Evolutionary conservation across 176 grass and related monocot genomes (phyloP).

Genomic region (Hordeum marinum): DNA sequence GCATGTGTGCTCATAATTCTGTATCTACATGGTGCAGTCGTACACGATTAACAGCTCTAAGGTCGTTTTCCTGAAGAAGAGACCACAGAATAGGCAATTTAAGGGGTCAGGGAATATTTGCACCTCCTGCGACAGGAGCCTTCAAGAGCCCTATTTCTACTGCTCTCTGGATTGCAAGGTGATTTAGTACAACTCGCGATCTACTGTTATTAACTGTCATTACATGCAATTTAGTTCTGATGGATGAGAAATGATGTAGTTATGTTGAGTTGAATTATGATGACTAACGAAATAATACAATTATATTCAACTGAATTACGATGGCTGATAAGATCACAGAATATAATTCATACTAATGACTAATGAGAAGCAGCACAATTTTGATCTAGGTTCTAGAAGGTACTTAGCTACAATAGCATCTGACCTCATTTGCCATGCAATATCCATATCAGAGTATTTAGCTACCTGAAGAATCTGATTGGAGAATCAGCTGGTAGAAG

Average conservation of each 20-base stretch:
- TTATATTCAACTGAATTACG: constrained; percentile 16
- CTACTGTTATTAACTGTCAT: constrained; percentile 2
- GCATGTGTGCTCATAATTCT: constrained; percentile 29
- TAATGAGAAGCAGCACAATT: constrained; percentile 21
- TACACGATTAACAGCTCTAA: constrained; percentile 99
- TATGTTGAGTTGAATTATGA: constrained; percentile 21
- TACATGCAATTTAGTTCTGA: not conserved
- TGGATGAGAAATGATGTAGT: not conserved
- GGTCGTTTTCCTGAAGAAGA: constrained; percentile 96
- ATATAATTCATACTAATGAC: constrained; percentile 10
- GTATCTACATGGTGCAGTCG: constrained; percentile 55
- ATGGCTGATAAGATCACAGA: not conserved
- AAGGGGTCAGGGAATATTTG: constrained; percentile 94
- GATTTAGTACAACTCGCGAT: constrained; percentile 18
- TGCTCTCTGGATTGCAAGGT: constrained; percentile 98
- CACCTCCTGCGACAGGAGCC: constrained; percentile 89
- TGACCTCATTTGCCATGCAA: constrained; percentile 16
- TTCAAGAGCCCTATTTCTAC: constrained; percentile 94
- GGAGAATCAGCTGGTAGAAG: not conserved
- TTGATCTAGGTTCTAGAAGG: constrained; percentile 28
- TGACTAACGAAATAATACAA: not conserved
- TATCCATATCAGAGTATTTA: not conserved
- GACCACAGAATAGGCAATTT: constrained; percentile 95
- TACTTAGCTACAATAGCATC: constrained; percentile 4
- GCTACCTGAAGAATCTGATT: not conserved